phyloP scores from a whole-genome alignment of 257 asterid genomes.

The Lantana camara region DNA sequence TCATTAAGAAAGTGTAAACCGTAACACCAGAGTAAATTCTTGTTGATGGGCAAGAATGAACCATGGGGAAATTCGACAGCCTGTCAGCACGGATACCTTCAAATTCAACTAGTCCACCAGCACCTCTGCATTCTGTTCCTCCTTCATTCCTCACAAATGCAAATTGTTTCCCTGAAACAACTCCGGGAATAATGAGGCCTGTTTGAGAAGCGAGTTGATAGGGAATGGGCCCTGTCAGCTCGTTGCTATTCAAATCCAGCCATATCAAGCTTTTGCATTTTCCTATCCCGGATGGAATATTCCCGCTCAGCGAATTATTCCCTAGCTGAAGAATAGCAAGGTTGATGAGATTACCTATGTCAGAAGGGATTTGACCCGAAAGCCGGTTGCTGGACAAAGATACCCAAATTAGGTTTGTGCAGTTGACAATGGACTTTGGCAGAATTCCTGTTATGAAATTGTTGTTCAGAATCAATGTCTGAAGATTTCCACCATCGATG shows the following conservation, averaged over 20 bases:
- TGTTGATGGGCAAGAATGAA: constrained; percentile 78
- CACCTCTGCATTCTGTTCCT: constrained; percentile 85
- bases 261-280: constrained; percentile 72
- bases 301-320: constrained; percentile 70
- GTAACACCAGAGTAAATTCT: constrained; percentile 78
- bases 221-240: constrained; percentile 64
- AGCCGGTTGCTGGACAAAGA: constrained; percentile 77
- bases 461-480: constrained; percentile 83
- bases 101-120: constrained; percentile 89
- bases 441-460: constrained; percentile 64
- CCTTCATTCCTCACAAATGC: constrained; percentile 95
- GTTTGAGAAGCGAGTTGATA: constrained; percentile 62
- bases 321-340: constrained; percentile 92
- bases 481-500: constrained; percentile 80
- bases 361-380: constrained; percentile 67
- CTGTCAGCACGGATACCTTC: constrained; percentile 74
- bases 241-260: constrained; percentile 92
- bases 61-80: constrained; percentile 66
- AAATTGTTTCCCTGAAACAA: constrained; percentile 77
- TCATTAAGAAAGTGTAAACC: constrained; percentile 63
- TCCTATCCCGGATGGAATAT: constrained; percentile 64
- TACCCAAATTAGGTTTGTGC: constrained; percentile 88
- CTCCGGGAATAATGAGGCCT: constrained; percentile 69
- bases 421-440: constrained; percentile 75
- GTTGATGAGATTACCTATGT: constrained; percentile 64